These are phyloP conservation scores for Zychaea mexicana DNA, from an alignment of 371 early-diverging fungal species.

Conservation along the genomic window DNA sequence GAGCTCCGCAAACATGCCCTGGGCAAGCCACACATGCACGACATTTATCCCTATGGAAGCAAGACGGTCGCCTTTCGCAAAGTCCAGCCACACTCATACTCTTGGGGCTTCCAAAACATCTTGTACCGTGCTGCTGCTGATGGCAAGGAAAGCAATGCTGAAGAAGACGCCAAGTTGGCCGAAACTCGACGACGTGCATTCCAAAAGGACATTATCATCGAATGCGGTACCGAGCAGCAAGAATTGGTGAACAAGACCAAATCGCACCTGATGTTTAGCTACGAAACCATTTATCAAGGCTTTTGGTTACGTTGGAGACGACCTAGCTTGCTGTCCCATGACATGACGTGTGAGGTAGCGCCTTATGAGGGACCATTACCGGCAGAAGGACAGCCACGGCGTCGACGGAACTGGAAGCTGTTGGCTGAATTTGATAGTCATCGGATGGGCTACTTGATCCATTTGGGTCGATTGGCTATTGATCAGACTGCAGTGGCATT, in stretches of 20 bases:
- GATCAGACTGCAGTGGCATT: constrained; percentile 28
- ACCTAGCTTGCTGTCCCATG: constrained; percentile 43
- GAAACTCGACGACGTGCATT: constrained; percentile 46
- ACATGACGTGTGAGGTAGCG: constrained; percentile 39
- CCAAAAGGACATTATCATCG: constrained; percentile 44
- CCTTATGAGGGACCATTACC: constrained; percentile 1
- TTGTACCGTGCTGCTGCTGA: constrained; percentile 26
- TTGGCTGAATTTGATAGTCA: constrained; percentile 52
- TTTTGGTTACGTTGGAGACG: constrained; percentile 43
- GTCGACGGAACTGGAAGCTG: constrained; percentile 22
- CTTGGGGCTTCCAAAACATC: constrained; percentile 55
- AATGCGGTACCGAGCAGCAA: constrained; percentile 27
- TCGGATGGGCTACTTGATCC: constrained; percentile 47
- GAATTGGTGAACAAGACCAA: constrained; percentile 34
- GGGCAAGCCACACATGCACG: constrained; percentile 34
- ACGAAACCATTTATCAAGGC: constrained; percentile 37
- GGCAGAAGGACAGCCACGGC: constrained; percentile 2
- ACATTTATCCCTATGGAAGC: constrained; percentile 33
- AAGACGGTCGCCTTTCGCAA: constrained; percentile 41
- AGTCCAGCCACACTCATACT: constrained; percentile 49
- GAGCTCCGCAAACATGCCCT: constrained; percentile 43
- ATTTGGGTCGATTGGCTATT: constrained; percentile 39
- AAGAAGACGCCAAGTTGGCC: constrained; percentile 29
- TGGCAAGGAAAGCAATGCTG: neutral
- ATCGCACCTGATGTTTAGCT: constrained; percentile 42